Percentiles rank a stretch among this genome's conserved stretches.
These are phyloP conservation scores for Colletotrichum sp. DNA, from an alignment of 2,329 filamentous ascomycete species.

Conservation along the genomic window DNA sequence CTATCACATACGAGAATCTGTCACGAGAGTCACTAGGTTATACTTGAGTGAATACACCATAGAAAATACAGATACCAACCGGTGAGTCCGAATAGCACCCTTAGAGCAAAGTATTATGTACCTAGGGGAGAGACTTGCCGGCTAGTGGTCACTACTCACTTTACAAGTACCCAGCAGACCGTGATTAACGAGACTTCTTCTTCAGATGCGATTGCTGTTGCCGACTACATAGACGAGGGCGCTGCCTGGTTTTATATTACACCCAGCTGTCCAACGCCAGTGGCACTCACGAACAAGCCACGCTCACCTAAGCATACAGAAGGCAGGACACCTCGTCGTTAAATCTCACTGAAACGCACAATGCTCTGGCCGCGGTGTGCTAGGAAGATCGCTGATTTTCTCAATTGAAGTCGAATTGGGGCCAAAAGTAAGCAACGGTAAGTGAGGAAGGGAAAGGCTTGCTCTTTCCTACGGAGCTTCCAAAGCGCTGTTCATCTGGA, in stretches of 20 bases:
- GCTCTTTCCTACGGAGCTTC: too few relatives aligned
- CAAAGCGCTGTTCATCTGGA: too few relatives aligned
- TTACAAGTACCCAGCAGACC: accelerated
- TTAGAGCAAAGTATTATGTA: not conserved
- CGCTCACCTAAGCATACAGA: not conserved
- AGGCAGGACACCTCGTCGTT: not conserved
- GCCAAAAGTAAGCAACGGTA: too few relatives aligned
- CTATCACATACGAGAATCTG: too few relatives aligned
- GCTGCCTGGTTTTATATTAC: not conserved
- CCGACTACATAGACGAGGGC: not conserved
- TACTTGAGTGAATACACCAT: not conserved
- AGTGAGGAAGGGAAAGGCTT: too few relatives aligned
- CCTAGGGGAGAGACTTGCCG: not conserved
- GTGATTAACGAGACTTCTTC: not conserved
- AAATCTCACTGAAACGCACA: too few relatives aligned
- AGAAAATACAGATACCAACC: accelerated
- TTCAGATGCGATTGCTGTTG: not conserved
- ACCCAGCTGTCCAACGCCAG: accelerated
- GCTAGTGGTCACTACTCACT: not conserved
- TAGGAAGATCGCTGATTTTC: too few relatives aligned
- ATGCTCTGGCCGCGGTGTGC: too few relatives aligned
- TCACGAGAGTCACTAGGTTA: not conserved
- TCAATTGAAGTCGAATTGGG: too few relatives aligned
- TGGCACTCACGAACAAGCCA: not conserved
- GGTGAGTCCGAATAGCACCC: not conserved